A percentile compares a stretch with the other conserved stretches of the same genome.
These are phyloP conservation scores for Cavenderia fasciculata DNA, from an alignment of 78 protist genomes.

Conservation along the genomic window DNA sequence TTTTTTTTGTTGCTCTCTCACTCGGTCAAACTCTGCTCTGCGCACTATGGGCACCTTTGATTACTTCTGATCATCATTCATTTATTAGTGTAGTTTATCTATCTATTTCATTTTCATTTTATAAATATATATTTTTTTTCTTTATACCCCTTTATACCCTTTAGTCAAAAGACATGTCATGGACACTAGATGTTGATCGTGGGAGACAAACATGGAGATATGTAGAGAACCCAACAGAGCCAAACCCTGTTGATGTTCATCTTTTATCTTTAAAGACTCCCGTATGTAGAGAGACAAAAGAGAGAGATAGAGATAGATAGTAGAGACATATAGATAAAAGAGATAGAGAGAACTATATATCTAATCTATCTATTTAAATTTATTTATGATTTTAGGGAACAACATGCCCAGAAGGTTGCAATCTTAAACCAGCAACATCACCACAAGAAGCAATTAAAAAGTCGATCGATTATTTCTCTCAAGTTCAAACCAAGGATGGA, in stretches of 20 bases:
- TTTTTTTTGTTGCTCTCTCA: too few species aligned
- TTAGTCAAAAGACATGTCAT: constrained; percentile 53
- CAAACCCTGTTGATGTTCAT: constrained; percentile 61
- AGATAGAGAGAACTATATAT: too few species aligned
- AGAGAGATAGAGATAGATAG: too few species aligned
- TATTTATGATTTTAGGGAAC: constrained; percentile 33
- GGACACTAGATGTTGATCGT: constrained; percentile 77
- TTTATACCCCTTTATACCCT: too few species aligned
- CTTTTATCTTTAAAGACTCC: constrained; percentile 26
- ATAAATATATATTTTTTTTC: too few species aligned
- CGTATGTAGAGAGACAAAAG: neutral
- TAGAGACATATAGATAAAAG: too few species aligned
- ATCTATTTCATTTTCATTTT: too few species aligned
- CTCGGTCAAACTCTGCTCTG: too few species aligned
- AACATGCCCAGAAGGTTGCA: constrained; percentile 36
- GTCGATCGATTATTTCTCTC: constrained; percentile 51
- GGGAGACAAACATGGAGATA: constrained; percentile 78
- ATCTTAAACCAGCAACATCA: constrained; percentile 50
- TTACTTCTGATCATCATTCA: too few species aligned
- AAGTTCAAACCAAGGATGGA: constrained; percentile 87
- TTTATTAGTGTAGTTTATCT: too few species aligned
- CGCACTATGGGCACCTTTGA: too few species aligned
- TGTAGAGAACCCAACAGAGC: neutral
- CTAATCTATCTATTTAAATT: neutral
- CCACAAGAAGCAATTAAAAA: constrained; percentile 60